Evolutionary conservation across 2,329 filamentous ascomycete species (phyloP).

Genomic region (Fusarium pininemorale): DNA sequence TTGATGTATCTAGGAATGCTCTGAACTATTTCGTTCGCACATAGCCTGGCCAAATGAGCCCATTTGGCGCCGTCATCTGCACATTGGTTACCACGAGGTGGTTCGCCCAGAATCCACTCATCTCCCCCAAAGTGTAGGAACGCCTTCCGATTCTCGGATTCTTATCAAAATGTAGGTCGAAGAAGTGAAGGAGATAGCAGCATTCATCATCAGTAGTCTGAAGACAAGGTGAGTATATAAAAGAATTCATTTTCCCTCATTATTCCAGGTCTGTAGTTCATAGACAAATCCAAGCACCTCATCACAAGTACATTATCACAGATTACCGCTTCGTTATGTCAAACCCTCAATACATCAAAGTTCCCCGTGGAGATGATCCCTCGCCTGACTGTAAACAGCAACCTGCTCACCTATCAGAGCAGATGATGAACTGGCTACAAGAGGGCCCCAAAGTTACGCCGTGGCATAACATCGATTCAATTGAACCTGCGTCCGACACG

Average conservation of each 20-base stretch:
- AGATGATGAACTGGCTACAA: conserved; percentile 2
- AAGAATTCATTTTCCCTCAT: too few relatives aligned
- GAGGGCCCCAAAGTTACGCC: conserved; percentile 1
- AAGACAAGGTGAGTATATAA: not conserved
- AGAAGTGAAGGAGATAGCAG: too few relatives aligned
- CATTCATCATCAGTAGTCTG: not conserved
- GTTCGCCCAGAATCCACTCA: too few relatives aligned
- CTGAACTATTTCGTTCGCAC: too few relatives aligned
- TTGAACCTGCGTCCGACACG: not conserved
- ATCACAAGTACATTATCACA: not conserved
- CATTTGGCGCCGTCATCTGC: too few relatives aligned
- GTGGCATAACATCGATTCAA: not conserved
- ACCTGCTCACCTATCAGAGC: not conserved
- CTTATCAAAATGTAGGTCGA: too few relatives aligned
- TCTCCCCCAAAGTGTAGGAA: too few relatives aligned
- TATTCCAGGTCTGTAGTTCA: not conserved
- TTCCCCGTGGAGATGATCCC: not conserved
- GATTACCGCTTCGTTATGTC: not conserved
- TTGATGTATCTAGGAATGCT: too few relatives aligned
- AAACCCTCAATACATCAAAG: not conserved
- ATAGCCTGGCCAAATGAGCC: too few relatives aligned
- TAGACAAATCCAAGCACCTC: not conserved
- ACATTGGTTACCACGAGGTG: too few relatives aligned
- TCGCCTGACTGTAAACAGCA: not conserved
- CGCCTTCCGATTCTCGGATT: too few relatives aligned